A percentile compares a stretch with the other conserved stretches of the same genome.
Conservation (phyloP, 2,329 filamentous ascomycete genomes). For the Monilinia aucupariae region DNA sequence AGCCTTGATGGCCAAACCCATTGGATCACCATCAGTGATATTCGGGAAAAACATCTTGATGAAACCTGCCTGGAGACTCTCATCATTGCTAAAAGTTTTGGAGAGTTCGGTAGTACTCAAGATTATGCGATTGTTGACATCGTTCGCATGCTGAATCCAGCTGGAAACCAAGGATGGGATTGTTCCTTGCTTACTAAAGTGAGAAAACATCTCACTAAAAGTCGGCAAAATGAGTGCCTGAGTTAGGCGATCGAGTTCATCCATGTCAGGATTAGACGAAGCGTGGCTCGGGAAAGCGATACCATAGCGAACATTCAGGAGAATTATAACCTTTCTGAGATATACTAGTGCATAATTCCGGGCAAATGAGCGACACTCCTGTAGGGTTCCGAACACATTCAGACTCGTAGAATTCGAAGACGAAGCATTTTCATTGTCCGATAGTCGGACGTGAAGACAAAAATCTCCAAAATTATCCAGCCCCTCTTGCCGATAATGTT, state of each 20-base stretch:
- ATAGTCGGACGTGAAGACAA: constrained; percentile 23
- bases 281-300: constrained; percentile 75
- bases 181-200: constrained; percentile 29
- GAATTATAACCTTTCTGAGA: constrained; percentile 75
- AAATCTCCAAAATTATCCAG: constrained; percentile 27
- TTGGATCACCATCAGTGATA: neutral
- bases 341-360: constrained; percentile 86
- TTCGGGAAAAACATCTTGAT: neutral
- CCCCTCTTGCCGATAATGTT: neutral
- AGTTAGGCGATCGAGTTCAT: constrained; percentile 78
- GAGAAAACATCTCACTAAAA: constrained; percentile 65
- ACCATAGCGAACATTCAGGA: constrained; percentile 83
- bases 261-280: constrained; percentile 55
- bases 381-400: constrained; percentile 47
- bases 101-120: neutral
- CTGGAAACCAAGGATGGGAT: constrained; percentile 49
- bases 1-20: neutral
- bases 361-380: constrained; percentile 55
- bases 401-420: constrained; percentile 49
- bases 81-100: neutral
- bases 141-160: constrained; percentile 55
- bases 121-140: neutral
- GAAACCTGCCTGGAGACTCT: neutral
- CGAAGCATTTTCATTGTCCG: constrained; percentile 28
- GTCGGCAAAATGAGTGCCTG: constrained; percentile 69